phyloP scores from a whole-genome alignment of 176 grass and related monocot genomes.

The Juncus effusus region DNA sequence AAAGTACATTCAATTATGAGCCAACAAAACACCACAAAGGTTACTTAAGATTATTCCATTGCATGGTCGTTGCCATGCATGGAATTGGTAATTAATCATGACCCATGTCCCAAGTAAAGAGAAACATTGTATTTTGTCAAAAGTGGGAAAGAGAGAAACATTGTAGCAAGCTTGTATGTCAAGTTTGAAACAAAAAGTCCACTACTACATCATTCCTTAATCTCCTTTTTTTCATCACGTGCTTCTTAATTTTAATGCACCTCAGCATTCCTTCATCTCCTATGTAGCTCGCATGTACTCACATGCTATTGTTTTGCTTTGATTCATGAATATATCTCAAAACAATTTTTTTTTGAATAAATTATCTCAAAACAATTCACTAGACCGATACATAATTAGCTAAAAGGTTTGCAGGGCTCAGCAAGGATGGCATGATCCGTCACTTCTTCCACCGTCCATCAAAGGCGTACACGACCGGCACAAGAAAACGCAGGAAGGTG shows the following conservation, averaged over 20 bases:
- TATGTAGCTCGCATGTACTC: too few relatives aligned
- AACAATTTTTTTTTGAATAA: too few relatives aligned
- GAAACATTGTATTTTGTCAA: background rate
- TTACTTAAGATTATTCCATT: slow-evolving; percentile 10
- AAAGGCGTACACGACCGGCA: slow-evolving; percentile 92
- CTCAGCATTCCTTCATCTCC: background rate
- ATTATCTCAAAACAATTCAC: too few relatives aligned
- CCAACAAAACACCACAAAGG: too few relatives aligned
- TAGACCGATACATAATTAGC: too few relatives aligned
- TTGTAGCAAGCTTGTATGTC: slow-evolving; percentile 17
- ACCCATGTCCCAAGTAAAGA: too few relatives aligned
- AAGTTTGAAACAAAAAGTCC: slow-evolving; percentile 1
- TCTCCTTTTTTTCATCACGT: background rate
- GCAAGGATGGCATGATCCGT: slow-evolving; percentile 78
- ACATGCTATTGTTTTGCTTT: too few relatives aligned
- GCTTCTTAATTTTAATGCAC: slow-evolving; percentile 6
- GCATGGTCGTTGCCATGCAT: background rate
- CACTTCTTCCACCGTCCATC: slow-evolving; percentile 99
- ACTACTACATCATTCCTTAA: background rate
- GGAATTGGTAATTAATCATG: background rate
- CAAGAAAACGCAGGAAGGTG: slow-evolving; percentile 85
- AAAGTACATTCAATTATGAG: too few relatives aligned
- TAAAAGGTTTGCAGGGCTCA: slow-evolving; percentile 49
- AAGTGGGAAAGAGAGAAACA: slow-evolving; percentile 6
- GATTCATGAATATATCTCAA: too few relatives aligned